Evolutionary conservation across 192 early-diverging fungal genomes (phyloP), one percentile per base, ranked within the genome.

Genomic region (Entomortierella lignicola): DNA sequence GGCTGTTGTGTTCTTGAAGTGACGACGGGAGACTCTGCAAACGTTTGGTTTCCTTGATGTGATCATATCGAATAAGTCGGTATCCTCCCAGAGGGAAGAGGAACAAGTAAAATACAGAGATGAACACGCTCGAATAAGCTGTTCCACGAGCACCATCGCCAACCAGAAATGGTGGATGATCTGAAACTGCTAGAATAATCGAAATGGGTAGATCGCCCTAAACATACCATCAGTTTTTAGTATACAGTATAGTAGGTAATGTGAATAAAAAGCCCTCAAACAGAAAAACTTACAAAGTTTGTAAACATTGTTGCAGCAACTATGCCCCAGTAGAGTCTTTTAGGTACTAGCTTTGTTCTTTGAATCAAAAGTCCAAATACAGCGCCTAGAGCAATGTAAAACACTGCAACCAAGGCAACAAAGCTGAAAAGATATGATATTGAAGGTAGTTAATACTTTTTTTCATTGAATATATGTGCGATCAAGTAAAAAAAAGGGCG

Each of bases 151-250:
- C 52, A 37, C 64, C 66, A 29, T 82, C 80, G 15, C 71, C 67
- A 2, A 68, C 80, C 30, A 70, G 21, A 56, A 82, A 82, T 4
- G 71, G 80, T 60, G 80, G 71, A 31, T 68, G 67, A 32, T 72
- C 66, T n/a, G 66, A 57, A 0, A 82, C 66, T 2, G 80, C 71
- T 51, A 73, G 53, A 37, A 82, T 68, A 32, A 82, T 70, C 1
- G 80, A 72, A 39, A 82, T 72, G 10, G 80, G 71, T 32, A 82
- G 25, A 30, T 82, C 80, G 4, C 80, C 80, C 80, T 81, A 34
- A 13, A 10, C 48, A 13, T 0, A 43, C 0, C 4, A 27, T 12
- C 37, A 29, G 2, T 17, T 34, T 31, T 10, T 4, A 37, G 31
- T 31, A 4, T 4, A 21, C n/a, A n/a, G n/a, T n/a, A n/a, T n/a